Percentiles rank a stretch among this genome's conserved stretches.
These are phyloP conservation scores for Neofusicoccum parvum DNA, from an alignment of 2,329 filamentous ascomycete species.

Conservation along the genomic window DNA sequence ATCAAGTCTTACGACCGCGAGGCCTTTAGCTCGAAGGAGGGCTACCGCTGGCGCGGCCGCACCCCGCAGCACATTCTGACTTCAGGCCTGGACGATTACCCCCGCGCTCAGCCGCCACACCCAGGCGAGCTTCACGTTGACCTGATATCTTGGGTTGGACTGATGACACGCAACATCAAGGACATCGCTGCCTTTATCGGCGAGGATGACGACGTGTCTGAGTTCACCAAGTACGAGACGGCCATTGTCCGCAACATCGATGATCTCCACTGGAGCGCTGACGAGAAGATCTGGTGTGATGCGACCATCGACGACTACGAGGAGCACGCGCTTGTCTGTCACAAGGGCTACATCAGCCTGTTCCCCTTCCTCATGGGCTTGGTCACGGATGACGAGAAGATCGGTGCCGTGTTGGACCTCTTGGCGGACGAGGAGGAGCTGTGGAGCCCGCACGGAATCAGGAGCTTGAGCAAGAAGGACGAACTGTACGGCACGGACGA, in stretches of 20 bases:
- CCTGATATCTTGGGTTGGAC: conserved; percentile 94
- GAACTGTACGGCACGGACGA: conserved; percentile 85
- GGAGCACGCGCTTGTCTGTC: conserved; percentile 85
- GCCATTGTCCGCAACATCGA: conserved; percentile 85
- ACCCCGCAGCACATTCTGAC: conserved; percentile 85
- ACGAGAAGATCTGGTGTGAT: conserved; percentile 85
- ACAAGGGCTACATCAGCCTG: conserved; percentile 93
- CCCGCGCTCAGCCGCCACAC: conserved; percentile 88
- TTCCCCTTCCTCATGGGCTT: conserved; percentile 90
- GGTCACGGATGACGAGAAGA: conserved; percentile 70
- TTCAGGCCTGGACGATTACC: conserved; percentile 94
- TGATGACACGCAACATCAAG: conserved; percentile 85
- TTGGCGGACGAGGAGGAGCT: conserved; percentile 80
- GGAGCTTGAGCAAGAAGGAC: conserved; percentile 83
- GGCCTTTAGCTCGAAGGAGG: conserved; percentile 86
- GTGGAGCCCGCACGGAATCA: conserved; percentile 87
- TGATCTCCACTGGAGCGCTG: conserved; percentile 88
- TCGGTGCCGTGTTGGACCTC: conserved; percentile 75
- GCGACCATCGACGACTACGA: conserved; percentile 95
- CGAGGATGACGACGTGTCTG: conserved; percentile 72
- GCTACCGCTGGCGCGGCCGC: conserved; percentile 91
- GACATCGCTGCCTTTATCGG: conserved; percentile 78
- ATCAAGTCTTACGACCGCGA: conserved; percentile 89
- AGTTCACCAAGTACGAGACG: conserved; percentile 70
- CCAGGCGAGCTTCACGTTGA: conserved; percentile 95